phyloP scores from a whole-genome alignment of 345 rosid species.

The Citrus trifoliata region DNA sequence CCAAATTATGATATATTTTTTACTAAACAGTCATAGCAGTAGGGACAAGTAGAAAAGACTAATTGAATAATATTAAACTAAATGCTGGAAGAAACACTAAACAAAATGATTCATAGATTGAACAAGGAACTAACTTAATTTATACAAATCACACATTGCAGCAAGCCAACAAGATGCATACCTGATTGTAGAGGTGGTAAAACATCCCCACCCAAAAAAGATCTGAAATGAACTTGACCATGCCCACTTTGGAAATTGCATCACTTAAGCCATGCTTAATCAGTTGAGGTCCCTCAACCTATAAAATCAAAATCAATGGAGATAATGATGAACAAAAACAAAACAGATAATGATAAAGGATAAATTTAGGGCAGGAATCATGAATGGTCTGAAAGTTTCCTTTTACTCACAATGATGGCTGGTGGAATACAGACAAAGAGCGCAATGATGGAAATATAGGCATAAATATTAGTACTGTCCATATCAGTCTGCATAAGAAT shows the following conservation, averaged over 20 bases:
- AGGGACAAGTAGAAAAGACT: neutral
- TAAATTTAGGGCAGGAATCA: neutral
- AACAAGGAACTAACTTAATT: neutral
- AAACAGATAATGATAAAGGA: neutral
- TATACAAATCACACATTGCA: neutral
- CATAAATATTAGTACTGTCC: constrained; percentile 95
- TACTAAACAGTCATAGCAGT: neutral
- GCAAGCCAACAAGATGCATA: constrained; percentile 4
- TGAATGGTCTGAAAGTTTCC: neutral
- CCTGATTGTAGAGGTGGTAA: constrained; percentile 99
- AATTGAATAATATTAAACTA: neutral
- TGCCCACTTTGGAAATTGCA: constrained; percentile 89
- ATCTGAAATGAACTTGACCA: constrained; percentile 75
- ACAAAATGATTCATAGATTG: neutral
- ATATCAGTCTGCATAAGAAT: constrained; percentile 72
- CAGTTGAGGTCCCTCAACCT: constrained; percentile 93
- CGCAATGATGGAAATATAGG: constrained; percentile 95
- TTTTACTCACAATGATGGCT: constrained; percentile 68
- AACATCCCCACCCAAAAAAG: constrained; percentile 99
- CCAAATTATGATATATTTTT: neutral
- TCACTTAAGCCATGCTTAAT: constrained; percentile 69
- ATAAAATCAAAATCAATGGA: constrained; percentile 10
- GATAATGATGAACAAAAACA: constrained; percentile 4
- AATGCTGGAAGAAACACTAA: neutral
- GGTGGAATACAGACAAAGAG: constrained; percentile 92